Conservation (phyloP, 2,329 filamentous ascomycete species). For the Rhynchosporium secalis region DNA sequence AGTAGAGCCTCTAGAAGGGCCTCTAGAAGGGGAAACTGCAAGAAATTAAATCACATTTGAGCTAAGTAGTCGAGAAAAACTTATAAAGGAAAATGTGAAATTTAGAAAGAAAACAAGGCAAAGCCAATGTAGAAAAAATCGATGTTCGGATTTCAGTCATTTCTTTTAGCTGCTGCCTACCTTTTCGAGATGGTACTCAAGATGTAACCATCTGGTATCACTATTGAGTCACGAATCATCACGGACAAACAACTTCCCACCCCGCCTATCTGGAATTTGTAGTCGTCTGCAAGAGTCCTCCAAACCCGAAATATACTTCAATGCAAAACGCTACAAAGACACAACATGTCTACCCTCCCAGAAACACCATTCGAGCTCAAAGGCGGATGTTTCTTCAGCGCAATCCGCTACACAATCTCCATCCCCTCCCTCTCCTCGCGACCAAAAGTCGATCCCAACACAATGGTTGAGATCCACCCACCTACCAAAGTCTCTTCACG, state of each 20-base stretch:
- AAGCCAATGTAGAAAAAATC: no score
- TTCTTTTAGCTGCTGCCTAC: no score
- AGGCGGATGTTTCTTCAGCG: constrained; percentile 38
- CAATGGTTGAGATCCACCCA: constrained; percentile 16
- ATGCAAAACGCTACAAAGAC: background rate
- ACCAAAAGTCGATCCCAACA: constrained; percentile 10
- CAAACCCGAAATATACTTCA: background rate
- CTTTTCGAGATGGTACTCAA: no score
- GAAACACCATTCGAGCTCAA: constrained; percentile 27
- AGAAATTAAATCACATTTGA: no score
- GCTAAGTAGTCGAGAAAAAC: no score
- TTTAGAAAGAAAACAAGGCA: no score
- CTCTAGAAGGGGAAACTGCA: no score
- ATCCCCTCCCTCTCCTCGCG: constrained; percentile 30
- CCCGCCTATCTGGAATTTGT: background rate
- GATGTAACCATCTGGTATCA: no score
- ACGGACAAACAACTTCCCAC: background rate
- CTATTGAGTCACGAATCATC: constrained; percentile 1
- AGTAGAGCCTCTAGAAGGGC: no score
- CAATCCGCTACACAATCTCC: constrained; percentile 36
- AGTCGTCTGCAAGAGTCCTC: background rate
- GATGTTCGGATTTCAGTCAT: no score
- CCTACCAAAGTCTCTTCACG: constrained; percentile 24
- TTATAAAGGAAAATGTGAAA: no score
- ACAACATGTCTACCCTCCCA: constrained; percentile 17